Evolutionary conservation across 2,329 filamentous ascomycete genomes (phyloP).

Genomic region (Xylaria sp.): DNA sequence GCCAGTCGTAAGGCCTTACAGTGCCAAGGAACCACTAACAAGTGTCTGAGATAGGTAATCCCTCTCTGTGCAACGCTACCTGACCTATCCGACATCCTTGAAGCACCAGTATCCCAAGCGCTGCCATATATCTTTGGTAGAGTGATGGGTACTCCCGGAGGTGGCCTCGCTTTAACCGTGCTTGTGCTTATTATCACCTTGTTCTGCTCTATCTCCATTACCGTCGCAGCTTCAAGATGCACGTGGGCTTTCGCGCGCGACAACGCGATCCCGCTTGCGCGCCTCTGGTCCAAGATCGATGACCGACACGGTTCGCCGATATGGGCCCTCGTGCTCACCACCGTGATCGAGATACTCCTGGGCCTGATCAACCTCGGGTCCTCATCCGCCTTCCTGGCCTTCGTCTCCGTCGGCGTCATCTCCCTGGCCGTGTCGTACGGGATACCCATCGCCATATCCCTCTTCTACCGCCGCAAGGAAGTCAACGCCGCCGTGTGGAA

Average conservation of each 20-base stretch:
- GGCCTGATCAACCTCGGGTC: conserved; percentile 62
- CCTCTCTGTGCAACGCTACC: conserved; percentile 53
- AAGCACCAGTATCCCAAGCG: conserved; percentile 55
- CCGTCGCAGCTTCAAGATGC: conserved; percentile 67
- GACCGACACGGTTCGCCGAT: conserved; percentile 55
- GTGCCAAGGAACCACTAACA: not conserved
- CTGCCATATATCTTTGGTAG: conserved; percentile 55
- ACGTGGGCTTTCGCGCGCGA: conserved; percentile 68
- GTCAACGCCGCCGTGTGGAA: conserved; percentile 53
- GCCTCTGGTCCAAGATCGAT: conserved; percentile 55
- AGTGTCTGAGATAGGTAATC: conserved; percentile 41
- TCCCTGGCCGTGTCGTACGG: conserved; percentile 58
- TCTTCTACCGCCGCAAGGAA: conserved; percentile 49
- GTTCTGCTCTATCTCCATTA: conserved; percentile 66
- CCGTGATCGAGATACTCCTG: conserved; percentile 55
- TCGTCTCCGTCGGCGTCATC: conserved; percentile 57
- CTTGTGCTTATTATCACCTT: conserved; percentile 60
- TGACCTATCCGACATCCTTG: conserved; percentile 46
- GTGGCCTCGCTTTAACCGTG: conserved; percentile 53
- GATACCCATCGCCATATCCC: conserved; percentile 56
- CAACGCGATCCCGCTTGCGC: conserved; percentile 55
- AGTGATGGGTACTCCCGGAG: conserved; percentile 54
- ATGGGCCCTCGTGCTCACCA: conserved; percentile 59
- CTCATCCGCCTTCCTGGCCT: conserved; percentile 60
- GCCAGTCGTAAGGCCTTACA: too few relatives aligned